Conservation (phyloP, 345 rosid species). For the Gynandropsis gynandra region DNA sequence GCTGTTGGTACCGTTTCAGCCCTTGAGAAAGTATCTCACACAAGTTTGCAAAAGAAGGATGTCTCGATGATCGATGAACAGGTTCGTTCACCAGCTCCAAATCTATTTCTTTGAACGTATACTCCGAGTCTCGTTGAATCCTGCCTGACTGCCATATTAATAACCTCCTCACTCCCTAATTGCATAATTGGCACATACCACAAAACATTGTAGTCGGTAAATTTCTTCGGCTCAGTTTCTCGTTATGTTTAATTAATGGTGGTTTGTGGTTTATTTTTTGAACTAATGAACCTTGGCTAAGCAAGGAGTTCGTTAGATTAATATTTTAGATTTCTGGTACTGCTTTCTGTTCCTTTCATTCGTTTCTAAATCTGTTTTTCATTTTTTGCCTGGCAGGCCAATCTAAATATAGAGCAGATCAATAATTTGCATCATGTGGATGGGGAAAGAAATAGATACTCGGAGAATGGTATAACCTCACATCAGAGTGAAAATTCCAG, state of each 20-base stretch:
- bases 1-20: slow-evolving; percentile 24
- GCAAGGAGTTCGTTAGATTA: neutral
- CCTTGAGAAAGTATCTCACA: slow-evolving; percentile 18
- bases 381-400: slow-evolving; percentile 36
- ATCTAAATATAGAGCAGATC: slow-evolving; percentile 35
- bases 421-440: slow-evolving; percentile 32
- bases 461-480: slow-evolving; percentile 40
- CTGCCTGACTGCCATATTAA: no score
- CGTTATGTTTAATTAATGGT: neutral
- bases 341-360: slow-evolving; percentile 1
- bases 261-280: slow-evolving; percentile 5
- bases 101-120: neutral
- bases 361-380: slow-evolving; percentile 6
- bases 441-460: slow-evolving; percentile 35
- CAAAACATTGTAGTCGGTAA: slow-evolving; percentile 5
- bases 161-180: slow-evolving; percentile 7
- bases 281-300: neutral
- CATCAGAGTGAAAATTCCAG: slow-evolving; percentile 28
- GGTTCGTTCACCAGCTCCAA: slow-evolving; percentile 31
- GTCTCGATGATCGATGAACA: slow-evolving; percentile 30
- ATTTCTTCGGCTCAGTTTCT: slow-evolving; percentile 1
- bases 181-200: neutral
- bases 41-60: slow-evolving; percentile 29
- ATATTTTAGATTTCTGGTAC: neutral
- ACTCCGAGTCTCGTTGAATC: no score